Base-by-base conservation (phyloP, 768 basidiomycete species). In the Boletus barrowsii region DNA sequence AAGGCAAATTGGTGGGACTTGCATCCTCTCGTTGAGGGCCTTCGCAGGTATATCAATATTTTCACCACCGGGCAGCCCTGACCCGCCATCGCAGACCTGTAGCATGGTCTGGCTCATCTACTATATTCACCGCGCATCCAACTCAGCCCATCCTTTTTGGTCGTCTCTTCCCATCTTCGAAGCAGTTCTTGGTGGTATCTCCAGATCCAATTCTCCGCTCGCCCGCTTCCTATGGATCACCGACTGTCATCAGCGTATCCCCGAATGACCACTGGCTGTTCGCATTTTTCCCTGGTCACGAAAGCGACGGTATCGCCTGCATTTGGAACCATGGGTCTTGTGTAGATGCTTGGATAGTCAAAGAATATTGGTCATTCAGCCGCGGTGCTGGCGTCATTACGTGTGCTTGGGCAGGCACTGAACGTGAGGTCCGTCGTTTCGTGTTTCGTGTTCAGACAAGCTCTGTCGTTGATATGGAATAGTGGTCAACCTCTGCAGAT, bases 1-100 rank as follows among this genome's bases (percentile, higher is more conserved):
- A 78, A 79, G 22, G 65, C 82, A 29, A 81, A 81, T 29, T 90
- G 88, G 88, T 90, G 87, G 87, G 85, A 90, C 57, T 76, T 86
- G 40, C 74, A 80, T 55, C 81, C 86, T 26, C 72, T 88, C 39
- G 70, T 78, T 6, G 87, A 88, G 63, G 74, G 78, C 35, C 72
- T 79, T 3, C 73, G 74, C 57, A 77, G 81, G 88, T 84, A 57
- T 45, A 72, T 66, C 42, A 29, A 2, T 24, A 4, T 48, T 22
- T 46, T 35, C 29, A 0, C 22, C 17, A 0, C 35, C 10, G 11
- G 26, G 7, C 18, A 13, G n/a, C 14, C 29, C 39, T 59, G 37
- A 63, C 35, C 18, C 30, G 29, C 47, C 40, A 33, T 52, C 40
- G 1, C 61, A 91, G 90, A 58, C 87, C 88, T 2, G 63, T 89